phyloP scores from a whole-genome alignment of 202 grass and related monocot species.

The Setaria italica region DNA sequence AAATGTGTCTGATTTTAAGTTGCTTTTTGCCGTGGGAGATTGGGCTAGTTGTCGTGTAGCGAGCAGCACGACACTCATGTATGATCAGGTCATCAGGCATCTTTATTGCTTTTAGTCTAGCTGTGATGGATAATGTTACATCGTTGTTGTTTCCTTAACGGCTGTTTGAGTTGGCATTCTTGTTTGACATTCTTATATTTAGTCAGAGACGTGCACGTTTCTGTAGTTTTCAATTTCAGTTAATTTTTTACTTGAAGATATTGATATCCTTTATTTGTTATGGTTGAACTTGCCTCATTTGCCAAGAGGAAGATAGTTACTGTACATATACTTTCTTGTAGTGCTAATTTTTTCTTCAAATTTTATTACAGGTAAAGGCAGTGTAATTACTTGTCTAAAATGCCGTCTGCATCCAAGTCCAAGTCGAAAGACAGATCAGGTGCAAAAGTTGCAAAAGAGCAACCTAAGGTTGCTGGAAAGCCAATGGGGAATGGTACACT shows the following conservation, averaged over 20 bases:
- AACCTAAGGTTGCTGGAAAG: conserved; percentile 69
- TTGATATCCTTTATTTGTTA: conserved; percentile 23
- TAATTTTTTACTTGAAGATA: conserved; percentile 1
- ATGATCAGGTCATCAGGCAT: neutral
- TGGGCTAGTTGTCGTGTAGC: neutral
- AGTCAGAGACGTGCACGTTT: neutral
- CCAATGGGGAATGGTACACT: conserved; percentile 60
- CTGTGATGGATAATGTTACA: neutral
- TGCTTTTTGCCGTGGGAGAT: neutral
- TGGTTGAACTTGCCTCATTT: conserved; percentile 14
- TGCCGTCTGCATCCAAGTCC: conserved; percentile 91
- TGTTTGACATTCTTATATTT: conserved; percentile 24
- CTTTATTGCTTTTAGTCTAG: conserved; percentile 13
- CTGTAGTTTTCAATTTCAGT: neutral
- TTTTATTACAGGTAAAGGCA: conserved; percentile 39
- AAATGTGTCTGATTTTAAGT: conserved; percentile 8
- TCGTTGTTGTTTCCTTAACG: neutral
- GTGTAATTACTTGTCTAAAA: conserved; percentile 44
- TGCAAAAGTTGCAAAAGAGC: conserved; percentile 72
- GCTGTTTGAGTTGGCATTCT: neutral
- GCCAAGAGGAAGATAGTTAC: conserved; percentile 7
- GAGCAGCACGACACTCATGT: neutral
- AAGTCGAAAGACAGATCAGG: conserved; percentile 80
- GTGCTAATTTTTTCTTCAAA: conserved; percentile 37
- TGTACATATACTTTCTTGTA: neutral